phyloP scores from a whole-genome alignment of 352 stramenopile genomes.

The Pythium plurisporium region DNA sequence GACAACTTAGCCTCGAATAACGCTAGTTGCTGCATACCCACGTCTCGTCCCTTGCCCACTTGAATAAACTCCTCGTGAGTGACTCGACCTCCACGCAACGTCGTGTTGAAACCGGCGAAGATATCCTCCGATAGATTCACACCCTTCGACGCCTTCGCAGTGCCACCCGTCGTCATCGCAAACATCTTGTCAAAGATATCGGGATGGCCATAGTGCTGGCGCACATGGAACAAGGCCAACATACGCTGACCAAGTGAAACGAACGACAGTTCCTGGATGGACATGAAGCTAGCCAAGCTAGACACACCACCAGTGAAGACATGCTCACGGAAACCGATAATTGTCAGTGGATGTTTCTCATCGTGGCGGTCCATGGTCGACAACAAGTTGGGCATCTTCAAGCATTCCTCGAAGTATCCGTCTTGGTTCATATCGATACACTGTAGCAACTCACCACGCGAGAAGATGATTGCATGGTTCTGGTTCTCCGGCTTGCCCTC shows the following conservation, averaged over 20 bases:
- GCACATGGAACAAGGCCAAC: conserved; percentile 68
- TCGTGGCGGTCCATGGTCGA: conserved; percentile 71
- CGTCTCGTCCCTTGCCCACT: conserved; percentile 96
- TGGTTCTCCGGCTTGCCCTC: conserved; percentile 89
- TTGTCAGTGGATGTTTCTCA: conserved; percentile 68
- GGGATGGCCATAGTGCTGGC: conserved; percentile 83
- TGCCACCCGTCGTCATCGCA: conserved; percentile 74
- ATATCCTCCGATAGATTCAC: conserved; percentile 88
- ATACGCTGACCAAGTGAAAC: conserved; percentile 81
- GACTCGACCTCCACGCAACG: conserved; percentile 61
- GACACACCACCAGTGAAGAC: conserved; percentile 83
- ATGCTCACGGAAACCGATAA: conserved; percentile 84
- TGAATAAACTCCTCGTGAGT: conserved; percentile 86
- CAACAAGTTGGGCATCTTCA: conserved; percentile 82
- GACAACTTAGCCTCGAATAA: conserved; percentile 98
- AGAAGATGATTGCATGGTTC: conserved; percentile 88
- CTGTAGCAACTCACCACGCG: conserved; percentile 78
- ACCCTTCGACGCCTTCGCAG: conserved; percentile 78
- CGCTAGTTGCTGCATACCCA: conserved; percentile 98
- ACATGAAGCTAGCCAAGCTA: conserved; percentile 84
- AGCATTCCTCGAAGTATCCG: conserved; percentile 71
- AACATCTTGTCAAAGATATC: conserved; percentile 89
- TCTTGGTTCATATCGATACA: conserved; percentile 92
- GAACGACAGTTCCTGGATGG: conserved; percentile 82
- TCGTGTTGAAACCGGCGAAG: conserved; percentile 85